These are phyloP conservation scores for Cinnamomum chago DNA, from an alignment of 164 flowering plant genomes.

Conservation along the genomic window DNA sequence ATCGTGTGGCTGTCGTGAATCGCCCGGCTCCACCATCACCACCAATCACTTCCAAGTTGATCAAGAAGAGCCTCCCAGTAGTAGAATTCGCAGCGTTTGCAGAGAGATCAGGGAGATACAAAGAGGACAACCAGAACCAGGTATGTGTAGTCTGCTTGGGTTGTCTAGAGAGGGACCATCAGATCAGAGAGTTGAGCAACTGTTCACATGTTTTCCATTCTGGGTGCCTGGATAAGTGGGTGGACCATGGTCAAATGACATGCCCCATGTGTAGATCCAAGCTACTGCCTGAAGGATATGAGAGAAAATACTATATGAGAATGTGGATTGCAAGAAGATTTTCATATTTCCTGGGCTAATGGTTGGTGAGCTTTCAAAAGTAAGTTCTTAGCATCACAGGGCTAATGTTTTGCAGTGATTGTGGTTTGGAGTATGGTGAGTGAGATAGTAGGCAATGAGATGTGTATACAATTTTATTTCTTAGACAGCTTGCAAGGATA, in stretches of 20 bases:
- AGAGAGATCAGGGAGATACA: background rate
- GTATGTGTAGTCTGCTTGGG: slow-evolving; percentile 27
- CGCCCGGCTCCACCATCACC: background rate
- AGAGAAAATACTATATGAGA: slow-evolving; percentile 1
- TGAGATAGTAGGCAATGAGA: background rate
- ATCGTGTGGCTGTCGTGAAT: background rate
- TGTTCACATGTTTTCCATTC: slow-evolving; percentile 34
- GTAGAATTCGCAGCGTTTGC: slow-evolving; percentile 1
- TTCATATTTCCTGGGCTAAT: slow-evolving; percentile 13
- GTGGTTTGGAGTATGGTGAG: background rate
- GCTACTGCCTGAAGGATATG: slow-evolving; percentile 16
- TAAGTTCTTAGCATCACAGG: background rate
- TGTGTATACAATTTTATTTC: background rate
- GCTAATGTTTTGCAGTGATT: background rate
- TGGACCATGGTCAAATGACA: slow-evolving; percentile 25
- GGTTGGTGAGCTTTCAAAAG: slow-evolving; percentile 17
- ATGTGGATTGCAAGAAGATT: slow-evolving; percentile 16
- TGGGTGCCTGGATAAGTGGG: slow-evolving; percentile 37
- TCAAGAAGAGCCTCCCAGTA: slow-evolving; percentile 8
- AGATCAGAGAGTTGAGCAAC: slow-evolving; percentile 28
- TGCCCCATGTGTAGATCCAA: slow-evolving; percentile 34
- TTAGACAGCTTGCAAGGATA: no score
- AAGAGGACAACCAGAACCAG: slow-evolving; percentile 6
- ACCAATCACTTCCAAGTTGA: background rate
- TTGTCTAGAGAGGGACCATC: slow-evolving; percentile 14